A percentile compares a stretch with the other conserved stretches of the same genome.
Evolutionary conservation across 2,329 filamentous ascomycete genomes (phyloP).

Genomic region (Fusarium humuli): DNA sequence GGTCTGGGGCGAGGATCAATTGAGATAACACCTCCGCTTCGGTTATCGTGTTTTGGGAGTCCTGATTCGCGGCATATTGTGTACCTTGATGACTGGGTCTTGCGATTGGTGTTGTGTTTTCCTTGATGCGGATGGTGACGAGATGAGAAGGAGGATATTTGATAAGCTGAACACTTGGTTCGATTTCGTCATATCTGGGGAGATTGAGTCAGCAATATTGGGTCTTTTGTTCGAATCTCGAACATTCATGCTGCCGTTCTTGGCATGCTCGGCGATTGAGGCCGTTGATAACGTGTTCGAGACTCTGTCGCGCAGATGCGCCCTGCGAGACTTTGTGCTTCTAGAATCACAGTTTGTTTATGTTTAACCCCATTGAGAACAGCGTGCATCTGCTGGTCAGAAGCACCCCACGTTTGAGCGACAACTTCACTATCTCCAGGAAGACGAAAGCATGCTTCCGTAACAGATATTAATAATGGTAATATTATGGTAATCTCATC

Average conservation of each 20-base stretch:
- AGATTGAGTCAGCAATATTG: not conserved
- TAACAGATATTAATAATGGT: not conserved
- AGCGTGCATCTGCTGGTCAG: not conserved
- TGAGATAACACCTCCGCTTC: not conserved
- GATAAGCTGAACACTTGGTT: not conserved
- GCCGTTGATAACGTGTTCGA: not conserved
- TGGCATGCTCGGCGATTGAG: not conserved
- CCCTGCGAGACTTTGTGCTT: not conserved
- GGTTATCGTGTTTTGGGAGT: not conserved
- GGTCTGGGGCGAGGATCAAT: not conserved
- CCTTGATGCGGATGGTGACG: not conserved
- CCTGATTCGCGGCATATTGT: not conserved
- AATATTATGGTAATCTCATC: not conserved
- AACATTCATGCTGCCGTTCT: not conserved
- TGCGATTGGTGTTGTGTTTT: not conserved
- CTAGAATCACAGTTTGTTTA: not conserved
- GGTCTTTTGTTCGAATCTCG: not conserved
- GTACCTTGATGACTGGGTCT: not conserved
- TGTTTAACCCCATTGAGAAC: not conserved
- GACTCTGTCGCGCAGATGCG: not conserved
- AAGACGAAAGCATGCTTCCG: too few relatives aligned
- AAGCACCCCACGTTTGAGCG: not conserved
- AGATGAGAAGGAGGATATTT: constrained; percentile 3
- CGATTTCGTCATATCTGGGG: not conserved
- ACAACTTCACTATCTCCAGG: not conserved